Percentiles rank a stretch among this genome's conserved stretches.
These are phyloP conservation scores for Aspergillus jensenii DNA, from an alignment of 2,329 filamentous ascomycete genomes.

Conservation along the genomic window DNA sequence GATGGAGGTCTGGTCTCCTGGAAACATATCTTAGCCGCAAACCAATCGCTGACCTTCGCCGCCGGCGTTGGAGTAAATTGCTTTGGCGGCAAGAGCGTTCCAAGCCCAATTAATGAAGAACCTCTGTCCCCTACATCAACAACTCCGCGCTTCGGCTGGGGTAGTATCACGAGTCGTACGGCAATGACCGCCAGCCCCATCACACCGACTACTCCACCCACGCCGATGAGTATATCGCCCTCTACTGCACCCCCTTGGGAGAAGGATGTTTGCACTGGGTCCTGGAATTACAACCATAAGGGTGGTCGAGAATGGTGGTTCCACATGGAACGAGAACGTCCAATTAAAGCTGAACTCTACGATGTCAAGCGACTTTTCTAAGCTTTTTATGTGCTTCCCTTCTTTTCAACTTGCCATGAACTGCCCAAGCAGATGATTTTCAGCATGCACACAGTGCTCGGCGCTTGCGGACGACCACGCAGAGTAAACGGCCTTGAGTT, in stretches of 20 bases:
- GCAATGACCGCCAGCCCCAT: slow-evolving; percentile 28
- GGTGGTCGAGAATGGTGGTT: slow-evolving; percentile 46
- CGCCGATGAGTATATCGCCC: slow-evolving; percentile 30
- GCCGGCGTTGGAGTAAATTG: slow-evolving; percentile 34
- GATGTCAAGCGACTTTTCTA: slow-evolving; percentile 37
- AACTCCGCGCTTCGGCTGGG: slow-evolving; percentile 36
- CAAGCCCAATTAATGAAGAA: slow-evolving; percentile 28
- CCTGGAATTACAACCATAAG: slow-evolving; percentile 43
- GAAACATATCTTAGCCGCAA: slow-evolving; percentile 44
- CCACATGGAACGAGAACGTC: slow-evolving; percentile 45
- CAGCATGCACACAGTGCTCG: background rate
- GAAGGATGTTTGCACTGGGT: slow-evolving; percentile 44
- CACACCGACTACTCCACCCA: slow-evolving; percentile 33
- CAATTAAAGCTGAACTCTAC: slow-evolving; percentile 31
- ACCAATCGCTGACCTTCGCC: slow-evolving; percentile 39
- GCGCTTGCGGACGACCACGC: slow-evolving; percentile 2
- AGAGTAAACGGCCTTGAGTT: background rate
- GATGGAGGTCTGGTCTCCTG: slow-evolving; percentile 47
- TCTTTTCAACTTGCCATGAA: background rate
- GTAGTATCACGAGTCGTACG: slow-evolving; percentile 34
- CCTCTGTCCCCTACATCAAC: slow-evolving; percentile 33
- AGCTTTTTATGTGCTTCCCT: slow-evolving; percentile 1
- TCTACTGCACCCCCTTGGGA: slow-evolving; percentile 36
- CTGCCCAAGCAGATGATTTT: background rate
- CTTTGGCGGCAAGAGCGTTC: slow-evolving; percentile 27